Conservation (phyloP, 345 rosid species). For the Reutealis trisperma region DNA sequence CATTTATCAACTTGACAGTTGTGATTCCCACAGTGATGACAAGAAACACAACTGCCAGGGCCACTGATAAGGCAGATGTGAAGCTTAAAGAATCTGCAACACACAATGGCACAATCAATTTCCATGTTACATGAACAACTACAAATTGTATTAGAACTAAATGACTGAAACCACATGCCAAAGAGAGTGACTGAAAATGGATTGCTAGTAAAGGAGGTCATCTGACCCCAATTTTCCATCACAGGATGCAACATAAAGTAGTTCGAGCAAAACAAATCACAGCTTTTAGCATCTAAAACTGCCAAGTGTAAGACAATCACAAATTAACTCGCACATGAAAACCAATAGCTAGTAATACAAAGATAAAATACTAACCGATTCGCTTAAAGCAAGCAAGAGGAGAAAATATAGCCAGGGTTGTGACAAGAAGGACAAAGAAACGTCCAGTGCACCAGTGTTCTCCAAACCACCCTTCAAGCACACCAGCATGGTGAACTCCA, state of each 20-base stretch:
- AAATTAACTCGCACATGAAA: neutral
- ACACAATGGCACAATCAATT: conserved; percentile 20
- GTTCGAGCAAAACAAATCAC: neutral
- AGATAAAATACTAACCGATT: conserved; percentile 54
- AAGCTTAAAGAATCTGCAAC: conserved; percentile 86
- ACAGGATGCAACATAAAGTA: neutral
- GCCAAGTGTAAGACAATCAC: neutral
- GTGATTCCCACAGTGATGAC: conserved; percentile 71
- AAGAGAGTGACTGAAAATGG: neutral
- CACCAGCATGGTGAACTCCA: conserved; percentile 78
- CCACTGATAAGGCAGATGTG: conserved; percentile 87
- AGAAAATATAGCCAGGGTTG: conserved; percentile 65
- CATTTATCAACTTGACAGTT: conserved; percentile 56
- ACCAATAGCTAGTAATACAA: neutral
- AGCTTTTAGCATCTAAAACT: conserved; percentile 1
- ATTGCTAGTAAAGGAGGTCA: neutral
- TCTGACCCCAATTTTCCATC: neutral
- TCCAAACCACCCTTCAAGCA: conserved; percentile 93
- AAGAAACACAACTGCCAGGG: conserved; percentile 77
- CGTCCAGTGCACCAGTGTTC: conserved; percentile 78
- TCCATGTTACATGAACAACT: neutral
- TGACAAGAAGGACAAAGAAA: conserved; percentile 56
- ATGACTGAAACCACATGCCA: neutral
- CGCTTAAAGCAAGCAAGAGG: conserved; percentile 81
- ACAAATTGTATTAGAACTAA: neutral